Evolutionary conservation across 129 eudicot species (phyloP), one percentile per base, ranked within the genome.

Genomic region (Helichrysum umbraculigerum): DNA sequence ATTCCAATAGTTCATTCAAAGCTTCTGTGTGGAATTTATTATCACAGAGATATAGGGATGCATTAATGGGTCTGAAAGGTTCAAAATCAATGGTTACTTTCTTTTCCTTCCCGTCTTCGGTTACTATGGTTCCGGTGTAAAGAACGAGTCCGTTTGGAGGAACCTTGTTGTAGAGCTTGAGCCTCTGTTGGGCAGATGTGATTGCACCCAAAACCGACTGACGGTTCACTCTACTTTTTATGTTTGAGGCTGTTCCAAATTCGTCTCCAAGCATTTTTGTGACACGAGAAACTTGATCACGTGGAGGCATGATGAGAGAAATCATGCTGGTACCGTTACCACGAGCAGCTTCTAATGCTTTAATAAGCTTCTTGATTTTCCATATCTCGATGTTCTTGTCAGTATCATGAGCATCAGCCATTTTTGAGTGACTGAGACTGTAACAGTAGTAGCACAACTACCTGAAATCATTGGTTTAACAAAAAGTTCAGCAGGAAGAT

Each of bases 241-340:
- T 81, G 81, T 81, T 81, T 76, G 85, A 81, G 50, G 85, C 85
- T 34, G 85, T 81, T 35, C 85, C 85, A 5, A 75, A 75, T 81
- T 81, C 81, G 22, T 81, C 85, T 67, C 85, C 85, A 1, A 81
- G 85, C 85, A 81, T 81, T 68, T 81, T 81, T 35, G 85, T 76
- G n/a, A 81, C 85, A 10, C 85, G 80, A 8, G 85, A 76, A 8
- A 81, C 41, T 71, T 81, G 85, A 64, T 81, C 85, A 8, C 85
- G 85, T 52, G 85, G 85, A 7, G 85, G 85, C 85, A 81, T 81
- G n/a, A 81, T 81, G 14, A 81, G 85, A 69, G 85, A 81, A 1
- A 81, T 81, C 85, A 81, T 81, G 85, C 78, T 81, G n/a, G 85
- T 81, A 60, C 85, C 81, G 5, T 81, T 81, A 70, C 85, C 85